These are phyloP conservation scores for Penicillium diatomitis DNA, from an alignment of 495 filamentous ascomycete genomes.

Conservation along the genomic window DNA sequence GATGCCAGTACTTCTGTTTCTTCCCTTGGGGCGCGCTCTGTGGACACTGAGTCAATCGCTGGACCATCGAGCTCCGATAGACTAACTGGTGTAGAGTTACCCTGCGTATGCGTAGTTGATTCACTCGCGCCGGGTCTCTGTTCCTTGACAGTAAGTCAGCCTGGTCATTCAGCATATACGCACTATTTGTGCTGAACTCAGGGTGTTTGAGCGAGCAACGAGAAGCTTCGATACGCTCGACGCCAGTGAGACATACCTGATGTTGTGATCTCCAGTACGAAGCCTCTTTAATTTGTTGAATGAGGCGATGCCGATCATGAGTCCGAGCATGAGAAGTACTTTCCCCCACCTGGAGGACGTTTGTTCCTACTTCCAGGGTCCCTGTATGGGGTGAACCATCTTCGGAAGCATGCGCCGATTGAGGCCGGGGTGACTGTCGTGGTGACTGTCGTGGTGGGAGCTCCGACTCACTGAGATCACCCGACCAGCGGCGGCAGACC, in stretches of 20 bases:
- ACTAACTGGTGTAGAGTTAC: background rate
- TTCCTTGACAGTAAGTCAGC: conserved; percentile 8
- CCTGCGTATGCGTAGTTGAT: conserved; percentile 1
- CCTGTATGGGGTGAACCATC: background rate
- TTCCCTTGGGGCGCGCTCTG: background rate
- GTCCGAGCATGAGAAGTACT: conserved; percentile 14
- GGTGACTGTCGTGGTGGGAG: conserved; percentile 8
- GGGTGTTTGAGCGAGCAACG: too few species aligned
- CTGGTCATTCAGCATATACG: too few species aligned
- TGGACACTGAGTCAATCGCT: background rate
- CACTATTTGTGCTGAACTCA: too few species aligned
- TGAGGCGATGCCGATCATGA: conserved; percentile 64
- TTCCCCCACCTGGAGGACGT: conserved; percentile 1
- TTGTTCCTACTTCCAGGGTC: too few species aligned
- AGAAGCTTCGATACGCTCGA: background rate
- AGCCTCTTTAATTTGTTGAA: conserved; percentile 77
- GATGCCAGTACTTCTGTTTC: conserved; percentile 22
- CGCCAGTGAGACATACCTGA: conserved; percentile 43
- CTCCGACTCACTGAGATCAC: conserved; percentile 15
- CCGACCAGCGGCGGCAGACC: conserved; percentile 22
- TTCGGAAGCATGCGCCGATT: conserved; percentile 1
- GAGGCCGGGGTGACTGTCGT: conserved; percentile 8
- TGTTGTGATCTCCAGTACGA: conserved; percentile 63
- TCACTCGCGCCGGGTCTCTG: background rate
- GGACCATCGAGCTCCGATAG: conserved; percentile 1